A percentile compares a stretch with the other conserved stretches of the same genome.
These are phyloP conservation scores for Phytophthora colocasiae DNA, from an alignment of 352 stramenopile genomes.

Conservation along the genomic window DNA sequence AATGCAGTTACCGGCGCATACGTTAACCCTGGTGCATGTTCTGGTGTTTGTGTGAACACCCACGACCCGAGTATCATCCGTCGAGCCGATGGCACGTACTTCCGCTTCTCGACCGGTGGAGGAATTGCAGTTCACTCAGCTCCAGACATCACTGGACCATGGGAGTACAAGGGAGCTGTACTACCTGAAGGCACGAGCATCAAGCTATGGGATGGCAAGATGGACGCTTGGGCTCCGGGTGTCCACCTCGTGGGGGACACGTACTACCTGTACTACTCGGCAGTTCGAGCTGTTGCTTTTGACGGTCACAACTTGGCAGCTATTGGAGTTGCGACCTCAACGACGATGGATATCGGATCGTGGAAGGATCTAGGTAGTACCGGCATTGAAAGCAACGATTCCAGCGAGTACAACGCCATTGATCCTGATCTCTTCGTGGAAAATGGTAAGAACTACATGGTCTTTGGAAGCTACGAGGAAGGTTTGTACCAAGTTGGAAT, in stretches of 20 bases:
- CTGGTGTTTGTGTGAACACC: slow-evolving; percentile 28
- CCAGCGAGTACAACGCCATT: slow-evolving; percentile 33
- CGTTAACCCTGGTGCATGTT: slow-evolving; percentile 20
- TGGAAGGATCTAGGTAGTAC: slow-evolving; percentile 31
- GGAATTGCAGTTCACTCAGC: slow-evolving; percentile 29
- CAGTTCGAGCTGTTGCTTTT: slow-evolving; percentile 19
- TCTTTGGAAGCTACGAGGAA: slow-evolving; percentile 32
- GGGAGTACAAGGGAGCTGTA: slow-evolving; percentile 31
- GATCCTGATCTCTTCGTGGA: slow-evolving; percentile 32
- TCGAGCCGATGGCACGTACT: slow-evolving; percentile 34
- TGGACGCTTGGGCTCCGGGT: slow-evolving; percentile 28
- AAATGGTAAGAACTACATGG: slow-evolving; percentile 23
- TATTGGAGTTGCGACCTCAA: slow-evolving; percentile 23
- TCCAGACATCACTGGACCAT: slow-evolving; percentile 20
- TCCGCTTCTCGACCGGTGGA: slow-evolving; percentile 35
- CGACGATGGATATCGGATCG: slow-evolving; percentile 27
- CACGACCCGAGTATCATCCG: slow-evolving; percentile 40
- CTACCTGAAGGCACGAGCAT: slow-evolving; percentile 33
- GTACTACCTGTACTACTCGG: slow-evolving; percentile 41
- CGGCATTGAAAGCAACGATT: slow-evolving; percentile 27
- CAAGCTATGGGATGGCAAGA: slow-evolving; percentile 35
- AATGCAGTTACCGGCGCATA: slow-evolving; percentile 6
- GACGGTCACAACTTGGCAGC: slow-evolving; percentile 29
- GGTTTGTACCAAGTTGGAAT: slow-evolving; percentile 28
- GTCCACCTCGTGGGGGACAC: slow-evolving; percentile 32